Percentiles rank a stretch among this genome's conserved stretches.
Conservation (phyloP, 2,329 filamentous ascomycete species). For the Chrysoporthe puriensis region DNA sequence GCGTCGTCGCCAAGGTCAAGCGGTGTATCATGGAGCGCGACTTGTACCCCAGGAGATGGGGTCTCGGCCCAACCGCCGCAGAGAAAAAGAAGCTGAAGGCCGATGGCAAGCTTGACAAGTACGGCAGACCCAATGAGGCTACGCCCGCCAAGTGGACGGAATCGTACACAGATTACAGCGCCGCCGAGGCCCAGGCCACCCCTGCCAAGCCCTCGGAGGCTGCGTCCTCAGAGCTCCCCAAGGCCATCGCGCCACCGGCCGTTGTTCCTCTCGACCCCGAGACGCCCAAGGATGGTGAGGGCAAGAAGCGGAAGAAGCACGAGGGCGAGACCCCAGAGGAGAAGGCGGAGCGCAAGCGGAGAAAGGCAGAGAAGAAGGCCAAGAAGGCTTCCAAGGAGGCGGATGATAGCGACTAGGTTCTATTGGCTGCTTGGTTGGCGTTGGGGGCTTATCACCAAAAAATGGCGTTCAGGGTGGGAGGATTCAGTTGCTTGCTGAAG, state of each 20-base stretch:
- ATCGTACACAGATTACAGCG: slow-evolving; percentile 89
- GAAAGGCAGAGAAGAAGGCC: slow-evolving; percentile 40
- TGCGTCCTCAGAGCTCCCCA: slow-evolving; percentile 45
- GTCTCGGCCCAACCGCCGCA: slow-evolving; percentile 85
- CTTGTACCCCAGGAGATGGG: slow-evolving; percentile 95
- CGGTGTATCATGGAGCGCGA: slow-evolving; percentile 99
- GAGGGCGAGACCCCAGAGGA: slow-evolving; percentile 75
- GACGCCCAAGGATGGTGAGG: slow-evolving; percentile 54
- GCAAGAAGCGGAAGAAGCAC: slow-evolving; percentile 84
- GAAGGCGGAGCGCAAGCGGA: slow-evolving; percentile 48
- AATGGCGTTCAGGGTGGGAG: slow-evolving; percentile 11
- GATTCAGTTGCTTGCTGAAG: neutral
- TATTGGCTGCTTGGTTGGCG: slow-evolving; percentile 9
- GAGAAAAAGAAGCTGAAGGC: slow-evolving; percentile 99
- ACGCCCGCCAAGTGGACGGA: slow-evolving; percentile 92
- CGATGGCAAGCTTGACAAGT: slow-evolving; percentile 98
- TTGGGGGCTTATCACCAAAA: slow-evolving; percentile 14
- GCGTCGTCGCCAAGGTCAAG: slow-evolving; percentile 98
- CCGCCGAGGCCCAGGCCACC: slow-evolving; percentile 49
- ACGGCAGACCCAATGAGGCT: slow-evolving; percentile 85
- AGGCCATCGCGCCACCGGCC: slow-evolving; percentile 39
- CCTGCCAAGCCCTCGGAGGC: slow-evolving; percentile 46
- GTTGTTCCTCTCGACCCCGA: slow-evolving; percentile 33
- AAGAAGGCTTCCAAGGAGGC: slow-evolving; percentile 33
- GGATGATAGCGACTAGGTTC: slow-evolving; percentile 32